Base-by-base conservation (phyloP, 805 yeast species). In the Lipomyces japonicus region DNA sequence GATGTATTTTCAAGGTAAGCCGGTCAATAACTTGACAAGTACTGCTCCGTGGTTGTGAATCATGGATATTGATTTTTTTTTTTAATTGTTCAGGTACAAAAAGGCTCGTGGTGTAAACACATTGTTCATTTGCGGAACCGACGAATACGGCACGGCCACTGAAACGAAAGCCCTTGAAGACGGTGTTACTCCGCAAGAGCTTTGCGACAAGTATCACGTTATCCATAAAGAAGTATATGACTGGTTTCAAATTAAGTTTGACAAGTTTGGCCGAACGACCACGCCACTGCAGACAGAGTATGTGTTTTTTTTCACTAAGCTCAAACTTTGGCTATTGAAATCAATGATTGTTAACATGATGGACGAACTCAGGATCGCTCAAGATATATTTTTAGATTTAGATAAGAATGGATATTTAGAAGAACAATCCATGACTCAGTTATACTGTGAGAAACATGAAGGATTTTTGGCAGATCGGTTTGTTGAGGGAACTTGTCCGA, bases 71-170 rank as follows among this genome's bases (percentile, higher is more conserved):
- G 10, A 34, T 14, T 6, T 34, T 6, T 18, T 14, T 34, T 7
- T 34, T 14, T 12, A 34, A 12, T 12, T 6, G 10, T 25, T 2
- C 35, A 81, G 97, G 65, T 93, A 86, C 69, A 80, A 86, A 67
- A 90, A 89, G 69, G 82, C 84, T 62, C 81, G 96, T 74, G 86
- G 88, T 68, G 83, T 84, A 72, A 93, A 90, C 68, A 75, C 95
- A 19, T 72, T 93, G 58, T 93, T 74, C 64, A 71, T 93, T 50
- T 89, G 98, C 71, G 99, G 99, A 72, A 93, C 98, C 34, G 99
- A 93, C 68, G 99, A 93, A 72, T 93, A 93, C 67, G 99, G 99
- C 67, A 93, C 99, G 50, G 99, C 99, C 41, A 93, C 98, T 14
- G 99, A 93, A 70, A 93, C 98, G 25, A 93, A 91, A 71, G 98